Base-by-base conservation (phyloP, 2,329 filamentous ascomycete species). In the Plectosphaerella plurivora region DNA sequence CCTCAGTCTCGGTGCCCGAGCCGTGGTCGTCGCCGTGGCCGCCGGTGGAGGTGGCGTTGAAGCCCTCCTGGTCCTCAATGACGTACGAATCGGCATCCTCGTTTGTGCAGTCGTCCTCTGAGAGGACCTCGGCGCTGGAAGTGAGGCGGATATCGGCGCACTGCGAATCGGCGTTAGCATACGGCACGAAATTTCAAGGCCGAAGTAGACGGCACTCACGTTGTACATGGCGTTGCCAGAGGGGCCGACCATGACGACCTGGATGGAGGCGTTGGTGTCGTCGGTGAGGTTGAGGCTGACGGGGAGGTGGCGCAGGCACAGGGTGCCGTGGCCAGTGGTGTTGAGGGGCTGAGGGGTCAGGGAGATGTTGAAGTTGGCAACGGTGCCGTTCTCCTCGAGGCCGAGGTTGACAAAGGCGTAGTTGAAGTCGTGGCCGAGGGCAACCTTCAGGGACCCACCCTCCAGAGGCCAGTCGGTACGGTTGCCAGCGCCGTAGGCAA, bases 101-200 rank as follows among this genome's bases (percentile, higher is more conserved):
- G 58, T 82, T 87, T 57, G 69, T 71, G 76, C 86, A 90, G 53
- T 76, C 68, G 41, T 71, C 69, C 20, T 65, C 70, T 24, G 70
- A 63, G 15, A 78, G 72, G 9, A 71, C 65, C 16, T 75, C 71
- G 5, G 80, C 74, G 11, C 72, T 70, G 49, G 72, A 70, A 33
- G 76, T 78, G 71, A 92, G 86, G 24, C 81, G 84, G 58, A 91
- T 81, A 61, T 92, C 88, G 63, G 87, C 85, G 67, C 88, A 92
- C 84, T 87, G 55, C 51, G 6, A 41, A 41, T 3, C 9, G 28
- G 28, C 28, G 28, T 33, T 12, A 33, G n/a, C 33, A 36, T 36
- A n/a, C 14, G 37, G 37, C 8, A 41, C 12, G 16, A 41, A 8
- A 41, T 2, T 28, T 22, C 5, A 15, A 37, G 10, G 10, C 18